phyloP scores from a whole-genome alignment of 2,329 filamentous ascomycete genomes.

The Dactylella cylindrospora region DNA sequence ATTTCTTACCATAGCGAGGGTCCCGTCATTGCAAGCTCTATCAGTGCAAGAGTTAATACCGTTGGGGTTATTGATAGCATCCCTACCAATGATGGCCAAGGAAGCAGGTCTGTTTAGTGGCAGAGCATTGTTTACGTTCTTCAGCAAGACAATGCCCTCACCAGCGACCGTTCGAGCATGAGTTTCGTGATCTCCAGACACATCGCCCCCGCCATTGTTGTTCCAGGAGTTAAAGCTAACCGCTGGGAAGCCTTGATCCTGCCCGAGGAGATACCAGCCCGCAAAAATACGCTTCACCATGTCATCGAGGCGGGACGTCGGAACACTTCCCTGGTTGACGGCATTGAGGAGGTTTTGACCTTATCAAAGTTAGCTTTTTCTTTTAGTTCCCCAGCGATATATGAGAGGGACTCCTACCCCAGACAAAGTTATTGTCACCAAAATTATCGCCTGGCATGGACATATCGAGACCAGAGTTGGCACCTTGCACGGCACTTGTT shows the following conservation, averaged over 20 bases:
- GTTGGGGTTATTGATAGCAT: constrained; percentile 71
- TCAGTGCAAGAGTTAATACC: constrained; percentile 80
- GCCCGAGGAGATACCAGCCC: constrained; percentile 63
- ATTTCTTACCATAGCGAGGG: constrained; percentile 56
- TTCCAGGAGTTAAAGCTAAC: constrained; percentile 88
- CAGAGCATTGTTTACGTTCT: constrained; percentile 71
- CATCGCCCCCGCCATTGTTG: constrained; percentile 67
- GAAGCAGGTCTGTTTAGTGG: constrained; percentile 78
- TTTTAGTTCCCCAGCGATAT: constrained; percentile 70
- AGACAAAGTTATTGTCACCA: constrained; percentile 74
- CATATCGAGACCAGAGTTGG: constrained; percentile 71
- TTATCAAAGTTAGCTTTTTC: constrained; percentile 49
- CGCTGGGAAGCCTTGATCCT: constrained; percentile 61
- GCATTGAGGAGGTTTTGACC: constrained; percentile 74
- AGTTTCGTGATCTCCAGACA: constrained; percentile 70
- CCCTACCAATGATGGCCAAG: constrained; percentile 76
- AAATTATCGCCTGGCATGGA: constrained; percentile 80
- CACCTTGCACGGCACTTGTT: constrained; percentile 18
- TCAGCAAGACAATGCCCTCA: constrained; percentile 81
- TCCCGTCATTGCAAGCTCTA: constrained; percentile 65
- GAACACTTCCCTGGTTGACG: constrained; percentile 84
- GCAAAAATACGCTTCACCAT: constrained; percentile 84
- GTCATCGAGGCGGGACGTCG: constrained; percentile 84
- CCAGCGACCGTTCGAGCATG: constrained; percentile 74
- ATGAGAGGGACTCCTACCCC: constrained; percentile 61